Conservation (phyloP, 2,329 filamentous ascomycete genomes). For the Beauveria bassiana region DNA sequence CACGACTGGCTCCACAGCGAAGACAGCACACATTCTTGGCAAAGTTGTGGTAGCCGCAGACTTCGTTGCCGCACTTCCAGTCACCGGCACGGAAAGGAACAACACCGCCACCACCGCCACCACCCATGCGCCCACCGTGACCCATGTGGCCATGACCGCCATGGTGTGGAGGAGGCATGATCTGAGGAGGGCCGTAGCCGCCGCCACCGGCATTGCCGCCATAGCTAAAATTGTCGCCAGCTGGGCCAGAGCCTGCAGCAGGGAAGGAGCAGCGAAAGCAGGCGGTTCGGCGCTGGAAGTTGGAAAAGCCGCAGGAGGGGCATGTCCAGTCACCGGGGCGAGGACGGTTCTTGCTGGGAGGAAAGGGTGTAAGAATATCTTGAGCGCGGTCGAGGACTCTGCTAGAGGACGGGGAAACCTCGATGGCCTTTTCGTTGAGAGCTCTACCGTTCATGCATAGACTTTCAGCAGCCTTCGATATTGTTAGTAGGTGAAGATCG, state of each 20-base stretch:
- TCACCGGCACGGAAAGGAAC: slow-evolving; percentile 97
- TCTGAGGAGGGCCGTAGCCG: slow-evolving; percentile 60
- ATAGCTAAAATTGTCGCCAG: slow-evolving; percentile 57
- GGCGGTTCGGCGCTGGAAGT: slow-evolving; percentile 96
- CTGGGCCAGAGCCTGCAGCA: slow-evolving; percentile 69
- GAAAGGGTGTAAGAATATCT: slow-evolving; percentile 94
- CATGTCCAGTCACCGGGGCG: slow-evolving; percentile 98
- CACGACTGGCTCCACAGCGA: slow-evolving; percentile 89
- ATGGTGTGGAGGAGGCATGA: slow-evolving; percentile 66
- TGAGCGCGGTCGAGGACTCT: slow-evolving; percentile 91
- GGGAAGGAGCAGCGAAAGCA: slow-evolving; percentile 99
- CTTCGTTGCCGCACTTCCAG: slow-evolving; percentile 97
- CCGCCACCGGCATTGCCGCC: slow-evolving; percentile 12
- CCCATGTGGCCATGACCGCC: slow-evolving; percentile 45
- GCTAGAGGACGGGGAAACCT: slow-evolving; percentile 96
- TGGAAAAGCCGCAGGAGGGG: slow-evolving; percentile 96
- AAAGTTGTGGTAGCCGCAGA: slow-evolving; percentile 98
- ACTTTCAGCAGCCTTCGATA: slow-evolving; percentile 80
- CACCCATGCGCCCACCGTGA: slow-evolving; percentile 62
- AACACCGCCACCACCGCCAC: slow-evolving; percentile 65
- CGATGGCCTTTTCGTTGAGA: slow-evolving; percentile 96
- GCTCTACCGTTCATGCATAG: slow-evolving; percentile 99
- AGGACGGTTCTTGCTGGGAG: slow-evolving; percentile 95
- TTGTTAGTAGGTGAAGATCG: background rate
- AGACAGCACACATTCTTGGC: slow-evolving; percentile 98